Conservation (phyloP, 257 asterid genomes). For the Solanum sejunctum region DNA sequence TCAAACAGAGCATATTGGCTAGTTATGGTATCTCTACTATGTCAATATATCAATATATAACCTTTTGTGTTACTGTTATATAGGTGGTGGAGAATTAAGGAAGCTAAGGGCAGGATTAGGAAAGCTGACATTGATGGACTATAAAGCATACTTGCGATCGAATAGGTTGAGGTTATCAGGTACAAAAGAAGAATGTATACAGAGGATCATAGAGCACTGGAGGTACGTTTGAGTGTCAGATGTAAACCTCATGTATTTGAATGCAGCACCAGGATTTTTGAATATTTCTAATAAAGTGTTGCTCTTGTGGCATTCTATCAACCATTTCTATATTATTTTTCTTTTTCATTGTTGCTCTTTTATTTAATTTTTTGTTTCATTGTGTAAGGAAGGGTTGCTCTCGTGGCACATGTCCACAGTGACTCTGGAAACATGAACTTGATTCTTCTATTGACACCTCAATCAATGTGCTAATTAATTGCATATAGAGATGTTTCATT, state of each 20-base stretch:
- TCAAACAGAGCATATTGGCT: neutral
- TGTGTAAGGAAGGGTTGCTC: neutral
- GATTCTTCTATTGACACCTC: neutral
- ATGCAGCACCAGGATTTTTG: neutral
- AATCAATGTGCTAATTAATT: neutral
- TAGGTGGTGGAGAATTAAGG: constrained; percentile 29
- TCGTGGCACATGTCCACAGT: neutral
- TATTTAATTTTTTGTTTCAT: neutral
- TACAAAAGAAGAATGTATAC: constrained; percentile 44
- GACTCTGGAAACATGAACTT: neutral
- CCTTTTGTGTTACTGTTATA: neutral
- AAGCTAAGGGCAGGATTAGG: constrained; percentile 27
- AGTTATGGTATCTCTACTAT: neutral
- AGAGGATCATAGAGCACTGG: constrained; percentile 59
- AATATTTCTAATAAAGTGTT: neutral
- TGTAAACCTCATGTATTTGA: neutral
- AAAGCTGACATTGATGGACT: constrained; percentile 31
- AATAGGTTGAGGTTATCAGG: constrained; percentile 61
- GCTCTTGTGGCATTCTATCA: neutral
- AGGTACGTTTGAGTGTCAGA: constrained; percentile 19
- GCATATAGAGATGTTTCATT: neutral
- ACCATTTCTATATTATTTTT: neutral
- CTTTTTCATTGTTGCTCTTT: neutral
- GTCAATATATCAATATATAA: neutral
- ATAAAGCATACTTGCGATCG: constrained; percentile 43